Evolutionary conservation across 1,284 basidiomycete species (phyloP).

Genomic region (Filobasidium uniguttulatum): DNA sequence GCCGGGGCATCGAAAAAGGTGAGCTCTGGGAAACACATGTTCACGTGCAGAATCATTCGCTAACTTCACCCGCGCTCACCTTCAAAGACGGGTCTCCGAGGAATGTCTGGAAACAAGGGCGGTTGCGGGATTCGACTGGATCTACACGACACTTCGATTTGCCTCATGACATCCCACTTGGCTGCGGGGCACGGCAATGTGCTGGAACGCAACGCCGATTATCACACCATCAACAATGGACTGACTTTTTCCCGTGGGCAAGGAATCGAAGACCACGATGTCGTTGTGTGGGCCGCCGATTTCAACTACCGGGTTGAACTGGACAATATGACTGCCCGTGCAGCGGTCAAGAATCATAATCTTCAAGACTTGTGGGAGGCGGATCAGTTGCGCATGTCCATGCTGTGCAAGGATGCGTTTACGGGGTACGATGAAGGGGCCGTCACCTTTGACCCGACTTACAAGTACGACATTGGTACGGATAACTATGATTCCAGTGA

Average conservation of each 20-base stretch:
- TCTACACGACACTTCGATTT: slow-evolving; percentile 78
- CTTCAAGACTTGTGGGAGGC: slow-evolving; percentile 59
- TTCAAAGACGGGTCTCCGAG: slow-evolving; percentile 74
- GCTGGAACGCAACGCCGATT: slow-evolving; percentile 85
- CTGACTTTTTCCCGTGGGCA: slow-evolving; percentile 80
- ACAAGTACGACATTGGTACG: slow-evolving; percentile 44
- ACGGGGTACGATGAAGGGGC: slow-evolving; percentile 76
- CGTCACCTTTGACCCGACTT: slow-evolving; percentile 52
- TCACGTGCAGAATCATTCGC: not conserved
- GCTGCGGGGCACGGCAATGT: slow-evolving; percentile 84
- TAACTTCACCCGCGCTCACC: not conserved
- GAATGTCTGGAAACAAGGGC: slow-evolving; percentile 95
- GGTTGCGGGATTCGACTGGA: slow-evolving; percentile 87
- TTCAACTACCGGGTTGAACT: slow-evolving; percentile 89
- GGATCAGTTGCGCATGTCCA: slow-evolving; percentile 70
- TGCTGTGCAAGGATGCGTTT: slow-evolving; percentile 60
- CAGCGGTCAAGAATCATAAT: slow-evolving; percentile 49
- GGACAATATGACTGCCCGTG: slow-evolving; percentile 64
- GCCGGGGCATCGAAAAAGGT: slow-evolving; percentile 87
- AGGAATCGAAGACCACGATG: slow-evolving; percentile 70
- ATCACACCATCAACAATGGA: slow-evolving; percentile 67
- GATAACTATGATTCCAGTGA: slow-evolving; percentile 89
- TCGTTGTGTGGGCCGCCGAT: slow-evolving; percentile 82
- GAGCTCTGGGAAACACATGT: slow-evolving; percentile 15
- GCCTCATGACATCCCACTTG: slow-evolving; percentile 82